Evolutionary conservation across 805 yeast genomes (phyloP).

Genomic region (Kluyveromyces starmeri): DNA sequence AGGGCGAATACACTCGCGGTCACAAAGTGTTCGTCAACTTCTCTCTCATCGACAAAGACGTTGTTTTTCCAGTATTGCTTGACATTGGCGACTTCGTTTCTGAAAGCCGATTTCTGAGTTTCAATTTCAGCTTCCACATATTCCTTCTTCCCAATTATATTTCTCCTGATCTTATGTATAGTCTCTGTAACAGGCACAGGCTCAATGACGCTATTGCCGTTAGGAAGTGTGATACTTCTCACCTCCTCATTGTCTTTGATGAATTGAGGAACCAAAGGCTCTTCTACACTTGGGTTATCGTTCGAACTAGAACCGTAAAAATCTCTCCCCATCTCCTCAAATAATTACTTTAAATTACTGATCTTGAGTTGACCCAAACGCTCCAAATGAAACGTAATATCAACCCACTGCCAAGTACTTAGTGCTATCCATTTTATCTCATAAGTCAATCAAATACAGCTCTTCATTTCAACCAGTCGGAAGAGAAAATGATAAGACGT

Average conservation of each 20-base stretch:
- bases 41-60: conserved; percentile 18
- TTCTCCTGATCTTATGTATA: conserved; percentile 9
- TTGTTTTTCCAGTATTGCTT: conserved; percentile 12
- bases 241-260: conserved; percentile 6
- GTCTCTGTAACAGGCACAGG: conserved; percentile 8
- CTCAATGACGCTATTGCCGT: conserved; percentile 15
- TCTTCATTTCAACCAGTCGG: too few species aligned
- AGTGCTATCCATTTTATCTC: too few species aligned
- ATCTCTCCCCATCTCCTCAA: conserved; percentile 5
- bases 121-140: conserved; percentile 13
- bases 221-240: conserved; percentile 8
- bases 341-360: too few species aligned
- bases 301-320: conserved; percentile 1
- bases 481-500: too few species aligned
- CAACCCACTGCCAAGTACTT: too few species aligned
- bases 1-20: conserved; percentile 22
- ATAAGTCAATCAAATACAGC: too few species aligned
- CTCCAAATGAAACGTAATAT: too few species aligned
- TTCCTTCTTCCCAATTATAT: conserved; percentile 8
- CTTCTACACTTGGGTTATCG: neutral
- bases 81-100: conserved; percentile 9
- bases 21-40: conserved; percentile 17
- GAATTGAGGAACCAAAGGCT: conserved; percentile 9
- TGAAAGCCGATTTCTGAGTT: conserved; percentile 14
- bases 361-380: too few species aligned